Conservation (phyloP, 306 rosid species). For the Mimosa bimucronata region DNA sequence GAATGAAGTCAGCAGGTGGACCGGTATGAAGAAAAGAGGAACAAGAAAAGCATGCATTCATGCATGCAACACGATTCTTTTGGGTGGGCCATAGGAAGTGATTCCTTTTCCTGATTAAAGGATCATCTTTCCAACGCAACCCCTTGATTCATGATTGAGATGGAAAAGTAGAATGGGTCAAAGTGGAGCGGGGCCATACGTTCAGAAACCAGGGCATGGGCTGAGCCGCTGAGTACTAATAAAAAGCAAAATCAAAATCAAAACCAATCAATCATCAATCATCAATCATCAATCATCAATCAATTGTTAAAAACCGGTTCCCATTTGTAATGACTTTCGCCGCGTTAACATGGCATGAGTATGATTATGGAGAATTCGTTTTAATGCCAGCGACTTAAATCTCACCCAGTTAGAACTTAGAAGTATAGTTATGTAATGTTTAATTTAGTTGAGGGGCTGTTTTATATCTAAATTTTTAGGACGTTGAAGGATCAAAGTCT, state of each 20-base stretch:
- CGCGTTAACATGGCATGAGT: not conserved
- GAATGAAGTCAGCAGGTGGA: constrained; percentile 21
- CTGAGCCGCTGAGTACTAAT: not conserved
- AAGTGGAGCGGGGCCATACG: not conserved
- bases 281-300: too few relatives aligned
- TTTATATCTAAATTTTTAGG: not conserved
- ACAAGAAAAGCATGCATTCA: constrained; percentile 3
- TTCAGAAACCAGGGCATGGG: not conserved
- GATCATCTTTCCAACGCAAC: constrained; percentile 29
- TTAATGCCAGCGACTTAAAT: not conserved
- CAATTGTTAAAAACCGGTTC: too few relatives aligned
- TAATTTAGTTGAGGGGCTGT: not conserved
- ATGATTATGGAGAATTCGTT: not conserved
- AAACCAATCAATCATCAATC: too few relatives aligned
- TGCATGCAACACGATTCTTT: constrained; percentile 30
- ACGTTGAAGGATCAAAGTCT: not conserved
- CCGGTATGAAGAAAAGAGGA: not conserved
- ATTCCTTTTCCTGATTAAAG: not conserved
- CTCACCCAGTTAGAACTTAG: too few relatives aligned
- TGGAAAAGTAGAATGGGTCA: constrained; percentile 6
- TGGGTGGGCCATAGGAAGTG: constrained; percentile 28
- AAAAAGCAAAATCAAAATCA: too few relatives aligned
- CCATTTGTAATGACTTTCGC: too few relatives aligned
- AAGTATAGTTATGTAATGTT: not conserved
- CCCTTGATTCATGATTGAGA: constrained; percentile 41